phyloP scores from a whole-genome alignment of 2,329 filamentous ascomycete species.

The Penicillium nordicum region DNA sequence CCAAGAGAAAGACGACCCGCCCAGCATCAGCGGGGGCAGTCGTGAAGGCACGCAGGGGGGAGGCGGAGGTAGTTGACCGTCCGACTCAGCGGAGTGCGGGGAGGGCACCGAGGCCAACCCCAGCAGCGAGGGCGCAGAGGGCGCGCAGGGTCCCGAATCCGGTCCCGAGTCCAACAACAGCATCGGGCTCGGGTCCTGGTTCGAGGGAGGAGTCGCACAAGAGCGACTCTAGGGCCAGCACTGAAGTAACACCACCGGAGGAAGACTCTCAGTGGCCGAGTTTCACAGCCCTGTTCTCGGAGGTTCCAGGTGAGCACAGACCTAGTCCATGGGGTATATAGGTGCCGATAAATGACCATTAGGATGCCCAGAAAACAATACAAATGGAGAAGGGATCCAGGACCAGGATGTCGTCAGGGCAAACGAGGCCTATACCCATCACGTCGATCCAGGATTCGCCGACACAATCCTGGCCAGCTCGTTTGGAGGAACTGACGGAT shows the following conservation, averaged over 20 bases:
- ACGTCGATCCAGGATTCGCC: not conserved
- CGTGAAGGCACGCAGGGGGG: not conserved
- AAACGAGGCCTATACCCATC: not conserved
- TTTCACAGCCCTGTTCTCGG: not conserved
- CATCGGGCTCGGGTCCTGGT: not conserved
- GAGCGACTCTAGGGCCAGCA: not conserved
- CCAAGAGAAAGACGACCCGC: constrained; percentile 29
- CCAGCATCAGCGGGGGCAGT: not conserved
- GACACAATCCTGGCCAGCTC: not conserved
- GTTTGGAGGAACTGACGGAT: not conserved
- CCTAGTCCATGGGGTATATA: not conserved
- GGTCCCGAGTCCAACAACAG: not conserved
- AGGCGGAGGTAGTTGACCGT: not conserved
- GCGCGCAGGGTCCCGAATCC: not conserved
- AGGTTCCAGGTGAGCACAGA: not conserved
- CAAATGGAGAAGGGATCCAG: not conserved
- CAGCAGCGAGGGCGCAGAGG: not conserved
- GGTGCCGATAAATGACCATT: not conserved
- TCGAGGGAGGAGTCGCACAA: not conserved
- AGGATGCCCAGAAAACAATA: not conserved
- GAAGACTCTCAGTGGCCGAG: not conserved
- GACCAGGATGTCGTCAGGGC: not conserved
- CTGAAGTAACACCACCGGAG: not conserved
- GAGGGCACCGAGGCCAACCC: not conserved
- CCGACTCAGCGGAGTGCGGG: not conserved